Conservation (phyloP, 2,329 filamentous ascomycete species). For the Grosmannia serpens region DNA sequence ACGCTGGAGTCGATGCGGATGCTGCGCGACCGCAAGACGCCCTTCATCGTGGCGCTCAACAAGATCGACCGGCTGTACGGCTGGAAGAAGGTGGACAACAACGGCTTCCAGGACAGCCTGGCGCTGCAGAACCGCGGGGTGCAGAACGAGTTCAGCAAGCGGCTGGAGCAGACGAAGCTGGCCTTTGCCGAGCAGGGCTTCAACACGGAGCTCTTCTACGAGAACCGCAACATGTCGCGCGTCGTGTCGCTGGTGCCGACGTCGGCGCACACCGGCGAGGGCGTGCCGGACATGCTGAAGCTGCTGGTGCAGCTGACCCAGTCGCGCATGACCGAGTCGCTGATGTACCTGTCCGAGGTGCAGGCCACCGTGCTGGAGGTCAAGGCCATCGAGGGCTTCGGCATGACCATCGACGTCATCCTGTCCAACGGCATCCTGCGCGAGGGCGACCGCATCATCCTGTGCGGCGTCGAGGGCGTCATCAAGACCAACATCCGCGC, state of each 20-base stretch:
- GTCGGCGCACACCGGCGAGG: conserved; percentile 96
- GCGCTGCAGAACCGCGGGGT: conserved; percentile 84
- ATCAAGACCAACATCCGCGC: conserved; percentile 94
- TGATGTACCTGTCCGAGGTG: conserved; percentile 98
- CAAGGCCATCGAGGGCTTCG: conserved; percentile 97
- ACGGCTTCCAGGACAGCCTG: conserved; percentile 90
- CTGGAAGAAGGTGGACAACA: conserved; percentile 98
- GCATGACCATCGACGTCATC: conserved; percentile 96
- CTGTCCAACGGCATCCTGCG: conserved; percentile 89
- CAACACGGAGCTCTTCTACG: conserved; percentile 92
- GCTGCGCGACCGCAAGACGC: conserved; percentile 84
- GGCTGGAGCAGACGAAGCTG: conserved; percentile 81
- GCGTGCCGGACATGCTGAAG: conserved; percentile 98
- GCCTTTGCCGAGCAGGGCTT: conserved; percentile 95
- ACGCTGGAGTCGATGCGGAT: conserved; percentile 95
- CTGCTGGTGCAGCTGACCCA: conserved; percentile 85
- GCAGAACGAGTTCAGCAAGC: conserved; percentile 86
- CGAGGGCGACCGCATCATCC: conserved; percentile 87
- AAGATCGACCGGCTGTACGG: conserved; percentile 99
- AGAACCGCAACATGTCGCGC: conserved; percentile 95
- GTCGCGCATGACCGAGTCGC: conserved; percentile 89
- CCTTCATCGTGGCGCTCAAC: conserved; percentile 97
- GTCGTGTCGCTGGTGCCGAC: conserved; percentile 95
- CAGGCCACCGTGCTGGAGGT: conserved; percentile 97
- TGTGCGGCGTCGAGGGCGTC: conserved; percentile 93